Base-by-base conservation (phyloP, 257 asterid genomes). In the Jasminum sambac region DNA sequence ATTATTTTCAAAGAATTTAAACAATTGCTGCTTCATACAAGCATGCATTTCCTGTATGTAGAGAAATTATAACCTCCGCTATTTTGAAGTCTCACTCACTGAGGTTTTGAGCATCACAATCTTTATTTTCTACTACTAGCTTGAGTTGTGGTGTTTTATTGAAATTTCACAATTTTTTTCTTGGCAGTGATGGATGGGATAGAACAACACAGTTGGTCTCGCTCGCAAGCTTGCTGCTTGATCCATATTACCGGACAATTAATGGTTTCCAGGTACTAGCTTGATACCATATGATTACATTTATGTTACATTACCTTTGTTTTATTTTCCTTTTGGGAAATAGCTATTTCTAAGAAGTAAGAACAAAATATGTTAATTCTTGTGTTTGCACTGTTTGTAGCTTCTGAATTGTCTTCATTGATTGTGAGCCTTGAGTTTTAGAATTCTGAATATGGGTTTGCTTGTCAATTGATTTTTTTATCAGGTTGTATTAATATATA, bases 151-250 rank as follows among this genome's bases (percentile, higher is more conserved):
- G 69, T 75, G 68, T 67, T 76, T 74, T 64, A 71, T 59, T 61
- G 34, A 74, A 48, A 24, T 75, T 57, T 42, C 68, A 12, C 23
- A 46, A n/a, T 63, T 79, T 50, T 63, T 37, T 79, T 74, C 78
- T 73, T n/a, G n/a, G n/a, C 80, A 94, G 99, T 81, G 99, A 94
- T 85, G 99, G 99, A 74, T 94, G 99, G 99, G 99, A 94, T 78
- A 86, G 99, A 86, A 94, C 99, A 65, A 84, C 96, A 69, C 99
- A 94, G 79, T 80, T 94, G 85, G 92, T 94, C 66, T 86, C 98
- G 63, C 98, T 94, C 74, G 99, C 99, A 64, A 85, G 91, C 86
- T 77, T 94, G 86, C 74, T 94, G 75, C 99, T 94, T 69, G 98
- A 93, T 84, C 98, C 98, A 73, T 93, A 90, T 77, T 93, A 93